Evolutionary conservation across 106 monocot species (phyloP).

Genomic region (Dendrobium chrysotoxum): DNA sequence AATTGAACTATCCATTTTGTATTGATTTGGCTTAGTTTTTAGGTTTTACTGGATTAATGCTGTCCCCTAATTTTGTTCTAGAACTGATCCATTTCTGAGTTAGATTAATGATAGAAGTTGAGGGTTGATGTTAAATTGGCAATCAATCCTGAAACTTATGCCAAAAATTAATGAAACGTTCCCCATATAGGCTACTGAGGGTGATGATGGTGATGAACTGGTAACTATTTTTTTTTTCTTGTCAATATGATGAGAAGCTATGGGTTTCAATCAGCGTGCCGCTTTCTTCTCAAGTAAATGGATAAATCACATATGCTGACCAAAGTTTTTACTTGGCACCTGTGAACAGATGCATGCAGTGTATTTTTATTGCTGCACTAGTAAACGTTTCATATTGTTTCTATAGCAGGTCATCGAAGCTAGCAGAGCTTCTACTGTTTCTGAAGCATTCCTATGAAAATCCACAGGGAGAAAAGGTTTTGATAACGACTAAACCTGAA

Average conservation of each 20-base stretch:
- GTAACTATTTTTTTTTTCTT: no score
- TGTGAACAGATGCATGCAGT: background rate
- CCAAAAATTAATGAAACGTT: no score
- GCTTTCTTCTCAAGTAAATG: background rate
- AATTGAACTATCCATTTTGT: background rate
- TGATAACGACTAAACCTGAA: conserved; percentile 14
- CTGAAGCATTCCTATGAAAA: conserved; percentile 9
- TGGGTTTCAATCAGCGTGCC: background rate
- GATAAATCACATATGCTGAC: no score
- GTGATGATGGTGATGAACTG: no score
- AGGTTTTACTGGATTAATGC: background rate
- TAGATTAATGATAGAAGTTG: background rate
- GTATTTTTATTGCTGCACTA: background rate
- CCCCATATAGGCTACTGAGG: no score
- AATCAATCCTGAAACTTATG: no score
- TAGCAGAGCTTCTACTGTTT: conserved; percentile 10
- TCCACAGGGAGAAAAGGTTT: conserved; percentile 10
- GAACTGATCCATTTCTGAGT: background rate
- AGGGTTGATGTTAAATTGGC: no score
- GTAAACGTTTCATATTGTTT: background rate
- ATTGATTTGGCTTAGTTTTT: background rate
- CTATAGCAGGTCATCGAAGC: background rate
- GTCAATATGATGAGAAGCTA: background rate
- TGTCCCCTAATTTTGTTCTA: background rate
- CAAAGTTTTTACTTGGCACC: background rate